These are phyloP conservation scores for Fomitopsis palustris DNA, from an alignment of 1,284 basidiomycete species.

Conservation along the genomic window DNA sequence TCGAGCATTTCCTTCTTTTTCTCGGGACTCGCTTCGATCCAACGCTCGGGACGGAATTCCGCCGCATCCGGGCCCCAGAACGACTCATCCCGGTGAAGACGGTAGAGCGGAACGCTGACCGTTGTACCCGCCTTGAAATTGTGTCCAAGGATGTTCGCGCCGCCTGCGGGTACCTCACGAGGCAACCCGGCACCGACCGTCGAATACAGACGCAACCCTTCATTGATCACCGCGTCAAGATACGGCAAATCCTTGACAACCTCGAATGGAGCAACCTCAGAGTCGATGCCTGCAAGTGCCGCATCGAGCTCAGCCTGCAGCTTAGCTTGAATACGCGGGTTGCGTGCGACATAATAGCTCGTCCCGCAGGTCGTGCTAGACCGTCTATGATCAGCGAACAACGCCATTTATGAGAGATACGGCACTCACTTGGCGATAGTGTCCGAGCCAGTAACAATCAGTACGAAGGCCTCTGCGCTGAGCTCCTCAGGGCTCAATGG, in stretches of 20 bases:
- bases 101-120: slow-evolving; percentile 26
- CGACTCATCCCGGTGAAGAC: slow-evolving; percentile 33
- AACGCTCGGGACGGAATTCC: slow-evolving; percentile 35
- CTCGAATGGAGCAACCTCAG: slow-evolving; percentile 8
- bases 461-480: slow-evolving; percentile 76
- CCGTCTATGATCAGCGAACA: background rate
- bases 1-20: slow-evolving; percentile 8
- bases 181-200: slow-evolving; percentile 24
- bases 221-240: slow-evolving; percentile 24
- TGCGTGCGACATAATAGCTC: slow-evolving; percentile 15
- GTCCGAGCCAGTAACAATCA: slow-evolving; percentile 74
- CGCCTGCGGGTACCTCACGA: slow-evolving; percentile 19
- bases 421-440: slow-evolving; percentile 11
- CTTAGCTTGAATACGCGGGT: slow-evolving; percentile 14
- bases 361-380: slow-evolving; percentile 14
- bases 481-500: slow-evolving; percentile 73
- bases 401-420: background rate
- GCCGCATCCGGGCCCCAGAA: slow-evolving; percentile 38
- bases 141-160: slow-evolving; percentile 17
- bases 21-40: slow-evolving; percentile 27
- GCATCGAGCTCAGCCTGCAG: slow-evolving; percentile 20
- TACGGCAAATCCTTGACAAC: slow-evolving; percentile 22
- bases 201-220: slow-evolving; percentile 21
- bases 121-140: slow-evolving; percentile 18
- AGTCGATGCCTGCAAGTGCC: slow-evolving; percentile 16